phyloP scores from a whole-genome alignment of 75 land plant species.

The Picea sitchensis region DNA sequence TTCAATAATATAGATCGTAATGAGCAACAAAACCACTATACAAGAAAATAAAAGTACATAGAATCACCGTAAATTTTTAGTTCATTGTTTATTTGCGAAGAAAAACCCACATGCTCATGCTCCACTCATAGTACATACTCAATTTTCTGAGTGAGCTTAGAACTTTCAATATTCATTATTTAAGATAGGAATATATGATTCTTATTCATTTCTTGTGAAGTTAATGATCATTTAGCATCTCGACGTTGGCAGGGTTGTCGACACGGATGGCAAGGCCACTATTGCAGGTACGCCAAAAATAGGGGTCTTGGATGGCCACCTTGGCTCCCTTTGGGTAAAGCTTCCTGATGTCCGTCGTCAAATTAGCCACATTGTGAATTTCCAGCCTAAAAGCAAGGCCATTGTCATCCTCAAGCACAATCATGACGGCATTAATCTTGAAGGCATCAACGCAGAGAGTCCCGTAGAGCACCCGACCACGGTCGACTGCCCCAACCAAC shows the following conservation, averaged over 20 bases:
- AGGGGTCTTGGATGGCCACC: not conserved
- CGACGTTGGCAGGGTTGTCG: not conserved
- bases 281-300: not conserved
- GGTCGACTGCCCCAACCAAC: slow-evolving; percentile 11
- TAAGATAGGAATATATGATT: no score
- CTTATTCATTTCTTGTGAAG: not conserved
- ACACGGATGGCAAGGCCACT: not conserved
- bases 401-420: slow-evolving; percentile 9
- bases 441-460: slow-evolving; percentile 22
- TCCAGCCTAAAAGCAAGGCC: not conserved
- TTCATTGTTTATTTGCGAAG: no score
- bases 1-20: no score
- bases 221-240: not conserved
- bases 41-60: no score
- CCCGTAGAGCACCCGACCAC: slow-evolving; percentile 25
- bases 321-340: slow-evolving; percentile 7
- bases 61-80: no score
- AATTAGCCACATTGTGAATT: not conserved
- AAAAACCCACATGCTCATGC: no score
- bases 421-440: not conserved
- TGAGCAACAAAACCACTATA: no score
- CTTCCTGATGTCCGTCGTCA: not conserved
- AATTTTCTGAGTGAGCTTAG: no score
- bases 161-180: no score
- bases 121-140: no score